Percentiles rank a stretch among this genome's conserved stretches.
These are phyloP conservation scores for Panellus pusillus DNA, from an alignment of 768 basidiomycete genomes.

Conservation along the genomic window DNA sequence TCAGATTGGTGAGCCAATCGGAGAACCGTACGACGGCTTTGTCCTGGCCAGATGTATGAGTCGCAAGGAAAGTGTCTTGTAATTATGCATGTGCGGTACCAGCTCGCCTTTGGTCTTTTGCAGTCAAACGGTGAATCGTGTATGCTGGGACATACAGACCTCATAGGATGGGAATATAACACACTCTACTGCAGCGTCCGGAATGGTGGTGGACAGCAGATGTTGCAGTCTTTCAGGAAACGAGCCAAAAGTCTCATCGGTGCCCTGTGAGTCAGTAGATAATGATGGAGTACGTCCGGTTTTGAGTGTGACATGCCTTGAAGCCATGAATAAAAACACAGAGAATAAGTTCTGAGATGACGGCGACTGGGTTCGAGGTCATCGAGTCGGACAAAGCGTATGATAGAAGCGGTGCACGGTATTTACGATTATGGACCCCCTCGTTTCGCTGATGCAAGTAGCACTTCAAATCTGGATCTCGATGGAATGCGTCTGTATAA, in stretches of 20 bases:
- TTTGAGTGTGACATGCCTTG: conserved; percentile 13
- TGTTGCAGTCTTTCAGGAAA: conserved; percentile 84
- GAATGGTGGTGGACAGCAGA: conserved; percentile 65
- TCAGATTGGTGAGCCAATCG: conserved; percentile 90
- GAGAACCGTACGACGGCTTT: conserved; percentile 84
- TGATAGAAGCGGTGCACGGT: too few species aligned
- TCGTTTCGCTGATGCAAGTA: too few species aligned
- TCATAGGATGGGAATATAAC: conserved; percentile 90
- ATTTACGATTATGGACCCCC: too few species aligned
- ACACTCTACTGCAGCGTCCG: conserved; percentile 54
- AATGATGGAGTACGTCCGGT: conserved; percentile 24
- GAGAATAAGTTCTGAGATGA: conserved; percentile 51
- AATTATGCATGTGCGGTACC: conserved; percentile 44
- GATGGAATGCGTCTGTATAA: too few species aligned
- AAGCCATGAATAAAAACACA: conserved; percentile 81
- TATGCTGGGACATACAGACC: conserved; percentile 37
- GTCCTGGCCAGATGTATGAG: conserved; percentile 41
- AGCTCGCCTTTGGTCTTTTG: conserved; percentile 85
- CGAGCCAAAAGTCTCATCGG: conserved; percentile 67
- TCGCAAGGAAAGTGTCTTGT: background rate
- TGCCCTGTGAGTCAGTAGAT: conserved; percentile 52
- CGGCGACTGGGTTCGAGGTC: conserved; percentile 12
- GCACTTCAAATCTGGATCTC: too few species aligned
- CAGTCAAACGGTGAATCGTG: background rate
- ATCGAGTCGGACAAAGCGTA: too few species aligned